phyloP scores from a whole-genome alignment of 2,329 filamentous ascomycete genomes.

The Ilyonectria mors-panacis region DNA sequence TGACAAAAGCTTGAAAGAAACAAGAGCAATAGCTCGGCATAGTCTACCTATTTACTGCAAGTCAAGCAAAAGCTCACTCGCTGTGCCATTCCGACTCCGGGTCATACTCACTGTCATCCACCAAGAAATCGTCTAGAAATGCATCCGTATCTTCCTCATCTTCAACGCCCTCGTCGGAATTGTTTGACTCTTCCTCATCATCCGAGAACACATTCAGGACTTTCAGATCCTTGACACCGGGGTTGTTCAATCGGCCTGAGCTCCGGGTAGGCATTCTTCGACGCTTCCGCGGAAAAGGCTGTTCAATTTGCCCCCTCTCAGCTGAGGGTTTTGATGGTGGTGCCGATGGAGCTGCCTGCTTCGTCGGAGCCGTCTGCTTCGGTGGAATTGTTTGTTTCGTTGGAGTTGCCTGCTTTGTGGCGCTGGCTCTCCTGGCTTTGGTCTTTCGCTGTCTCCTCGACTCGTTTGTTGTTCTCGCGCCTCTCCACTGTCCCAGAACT shows the following conservation, averaged over 20 bases:
- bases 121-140: background rate
- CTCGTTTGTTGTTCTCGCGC: background rate
- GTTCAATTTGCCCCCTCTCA: background rate
- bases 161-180: no score
- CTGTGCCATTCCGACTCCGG: constrained; percentile 1
- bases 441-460: constrained; percentile 8
- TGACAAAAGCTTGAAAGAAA: background rate
- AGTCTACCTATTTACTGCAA: background rate
- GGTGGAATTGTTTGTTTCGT: background rate
- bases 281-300: background rate
- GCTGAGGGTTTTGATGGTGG: background rate
- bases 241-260: background rate
- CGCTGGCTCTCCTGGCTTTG: constrained; percentile 1
- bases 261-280: background rate
- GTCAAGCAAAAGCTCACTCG: background rate
- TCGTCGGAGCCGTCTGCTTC: background rate
- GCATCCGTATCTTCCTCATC: background rate
- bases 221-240: background rate
- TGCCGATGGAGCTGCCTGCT: background rate
- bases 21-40: background rate
- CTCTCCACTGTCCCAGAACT: constrained; percentile 14
- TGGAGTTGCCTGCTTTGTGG: background rate
- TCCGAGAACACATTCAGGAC: background rate
- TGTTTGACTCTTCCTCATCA: background rate
- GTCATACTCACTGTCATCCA: background rate